phyloP scores from a whole-genome alignment of 2,329 filamentous ascomycete genomes.

The Pestalotiopsis sp. region DNA sequence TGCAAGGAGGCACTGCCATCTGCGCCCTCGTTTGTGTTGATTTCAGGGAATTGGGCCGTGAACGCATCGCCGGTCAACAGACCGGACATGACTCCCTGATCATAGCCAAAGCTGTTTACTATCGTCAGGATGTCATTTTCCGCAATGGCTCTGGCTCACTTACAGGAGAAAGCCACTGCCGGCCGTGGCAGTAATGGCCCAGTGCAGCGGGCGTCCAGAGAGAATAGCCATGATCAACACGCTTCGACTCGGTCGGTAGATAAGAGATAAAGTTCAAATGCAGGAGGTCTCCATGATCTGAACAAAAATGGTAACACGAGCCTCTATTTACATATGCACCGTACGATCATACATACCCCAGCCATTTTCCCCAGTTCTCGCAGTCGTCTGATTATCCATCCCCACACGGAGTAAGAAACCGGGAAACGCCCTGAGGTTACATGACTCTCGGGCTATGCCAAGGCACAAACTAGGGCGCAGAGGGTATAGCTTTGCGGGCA shows the following conservation, averaged over 20 bases:
- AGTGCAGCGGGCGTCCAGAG: conserved; percentile 36
- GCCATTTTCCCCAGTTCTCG: neutral
- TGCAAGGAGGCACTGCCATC: conserved; percentile 44
- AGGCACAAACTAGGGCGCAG: neutral
- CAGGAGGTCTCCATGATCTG: neutral
- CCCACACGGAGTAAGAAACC: neutral
- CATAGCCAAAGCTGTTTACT: conserved; percentile 30
- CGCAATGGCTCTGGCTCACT: conserved; percentile 15
- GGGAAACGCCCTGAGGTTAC: neutral
- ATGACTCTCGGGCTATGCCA: neutral
- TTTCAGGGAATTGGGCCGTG: conserved; percentile 34
- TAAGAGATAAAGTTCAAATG: neutral
- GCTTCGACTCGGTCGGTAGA: neutral
- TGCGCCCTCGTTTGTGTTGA: conserved; percentile 35
- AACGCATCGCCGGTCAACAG: conserved; percentile 36
- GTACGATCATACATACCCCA: neutral
- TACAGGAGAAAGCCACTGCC: conserved; percentile 39
- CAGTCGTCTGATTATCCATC: neutral
- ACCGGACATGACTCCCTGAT: conserved; percentile 35
- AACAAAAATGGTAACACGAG: neutral
- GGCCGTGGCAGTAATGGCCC: conserved; percentile 38
- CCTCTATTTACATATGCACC: neutral
- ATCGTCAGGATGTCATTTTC: neutral
- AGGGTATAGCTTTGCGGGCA: neutral
- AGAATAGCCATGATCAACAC: conserved; percentile 3